Evolutionary conservation across 106 monocot genomes (phyloP).

Genomic region (Dactylorhiza incarnata): DNA sequence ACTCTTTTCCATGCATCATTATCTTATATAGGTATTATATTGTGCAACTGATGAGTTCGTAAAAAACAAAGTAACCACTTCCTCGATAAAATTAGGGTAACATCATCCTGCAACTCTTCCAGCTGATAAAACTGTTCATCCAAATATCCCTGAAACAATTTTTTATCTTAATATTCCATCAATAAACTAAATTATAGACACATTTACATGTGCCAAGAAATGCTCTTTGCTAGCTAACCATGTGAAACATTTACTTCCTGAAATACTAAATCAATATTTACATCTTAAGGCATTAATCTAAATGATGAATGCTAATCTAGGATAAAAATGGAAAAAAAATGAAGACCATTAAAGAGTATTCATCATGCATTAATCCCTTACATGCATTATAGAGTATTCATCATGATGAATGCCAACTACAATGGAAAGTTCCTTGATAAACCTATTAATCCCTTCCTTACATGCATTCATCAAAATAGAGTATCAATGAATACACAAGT

Average conservation of each 20-base stretch:
- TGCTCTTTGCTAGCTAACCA: no score
- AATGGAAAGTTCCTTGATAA: neutral
- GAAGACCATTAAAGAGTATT: no score
- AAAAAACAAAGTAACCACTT: conserved; percentile 81
- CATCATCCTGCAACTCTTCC: conserved; percentile 87
- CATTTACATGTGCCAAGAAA: no score
- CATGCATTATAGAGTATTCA: no score
- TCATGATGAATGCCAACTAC: no score
- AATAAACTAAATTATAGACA: no score
- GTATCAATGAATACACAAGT: neutral
- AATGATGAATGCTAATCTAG: no score
- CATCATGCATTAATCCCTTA: no score
- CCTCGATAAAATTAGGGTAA: conserved; percentile 92
- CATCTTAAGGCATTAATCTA: no score
- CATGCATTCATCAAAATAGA: neutral
- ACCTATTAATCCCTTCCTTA: neutral
- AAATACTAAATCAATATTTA: no score
- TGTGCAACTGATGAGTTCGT: conserved; percentile 28
- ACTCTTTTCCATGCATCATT: conserved; percentile 35
- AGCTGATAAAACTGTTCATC: conserved; percentile 90
- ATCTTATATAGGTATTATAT: neutral
- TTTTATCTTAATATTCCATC: neutral
- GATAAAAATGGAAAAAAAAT: no score
- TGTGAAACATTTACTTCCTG: no score
- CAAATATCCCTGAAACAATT: conserved; percentile 65